Conservation (phyloP, 2,329 filamentous ascomycete species). For the Fonsecaea nubica region DNA sequence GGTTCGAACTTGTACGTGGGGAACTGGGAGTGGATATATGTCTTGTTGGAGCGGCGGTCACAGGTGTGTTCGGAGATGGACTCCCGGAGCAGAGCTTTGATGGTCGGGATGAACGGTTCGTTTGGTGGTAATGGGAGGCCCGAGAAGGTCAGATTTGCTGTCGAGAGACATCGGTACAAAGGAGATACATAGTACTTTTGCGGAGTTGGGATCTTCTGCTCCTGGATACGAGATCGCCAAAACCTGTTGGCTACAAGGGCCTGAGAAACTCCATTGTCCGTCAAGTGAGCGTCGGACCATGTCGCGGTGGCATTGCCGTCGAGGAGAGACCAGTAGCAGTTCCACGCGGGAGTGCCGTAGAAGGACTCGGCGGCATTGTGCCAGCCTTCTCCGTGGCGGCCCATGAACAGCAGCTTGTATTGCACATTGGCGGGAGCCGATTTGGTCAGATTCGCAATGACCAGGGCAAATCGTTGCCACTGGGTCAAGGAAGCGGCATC, state of each 20-base stretch:
- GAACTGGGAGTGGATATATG: slow-evolving; percentile 57
- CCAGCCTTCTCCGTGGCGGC: slow-evolving; percentile 66
- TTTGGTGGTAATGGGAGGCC: slow-evolving; percentile 54
- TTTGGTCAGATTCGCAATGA: slow-evolving; percentile 56
- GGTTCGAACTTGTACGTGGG: slow-evolving; percentile 60
- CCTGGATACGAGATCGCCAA: slow-evolving; percentile 57
- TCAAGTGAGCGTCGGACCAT: slow-evolving; percentile 67
- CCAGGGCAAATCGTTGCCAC: slow-evolving; percentile 61
- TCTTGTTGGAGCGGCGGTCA: slow-evolving; percentile 60
- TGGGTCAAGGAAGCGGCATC: slow-evolving; percentile 53
- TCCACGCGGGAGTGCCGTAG: slow-evolving; percentile 66
- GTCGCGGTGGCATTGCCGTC: slow-evolving; percentile 61
- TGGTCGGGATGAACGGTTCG: slow-evolving; percentile 58
- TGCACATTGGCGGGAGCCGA: slow-evolving; percentile 47
- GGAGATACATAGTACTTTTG: slow-evolving; percentile 65
- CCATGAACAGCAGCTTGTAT: slow-evolving; percentile 65
- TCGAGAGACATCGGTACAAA: slow-evolving; percentile 63
- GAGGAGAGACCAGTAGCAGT: slow-evolving; percentile 66
- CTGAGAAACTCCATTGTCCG: slow-evolving; percentile 58
- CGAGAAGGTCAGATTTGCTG: slow-evolving; percentile 61
- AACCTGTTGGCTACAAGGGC: slow-evolving; percentile 56
- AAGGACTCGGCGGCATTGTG: slow-evolving; percentile 66
- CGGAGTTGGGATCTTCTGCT: slow-evolving; percentile 59
- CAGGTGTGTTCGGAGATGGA: slow-evolving; percentile 68
- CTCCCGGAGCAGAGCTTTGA: slow-evolving; percentile 67